Percentiles rank a stretch among this genome's conserved stretches.
phyloP scores from a whole-genome alignment of 164 flowering plant species.

The Cinnamomum micranthum region DNA sequence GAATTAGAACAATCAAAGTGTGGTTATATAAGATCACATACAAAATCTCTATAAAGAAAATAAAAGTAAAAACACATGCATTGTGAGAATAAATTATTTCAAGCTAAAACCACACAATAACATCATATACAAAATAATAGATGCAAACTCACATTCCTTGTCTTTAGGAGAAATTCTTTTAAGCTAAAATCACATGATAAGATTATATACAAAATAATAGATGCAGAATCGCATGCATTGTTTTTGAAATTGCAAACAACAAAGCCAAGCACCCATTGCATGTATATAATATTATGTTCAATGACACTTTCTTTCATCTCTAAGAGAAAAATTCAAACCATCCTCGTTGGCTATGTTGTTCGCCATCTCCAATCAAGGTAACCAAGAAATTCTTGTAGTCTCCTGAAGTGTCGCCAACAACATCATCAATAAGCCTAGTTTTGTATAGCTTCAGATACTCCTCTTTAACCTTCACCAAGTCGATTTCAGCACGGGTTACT shows the following conservation, averaged over 20 bases:
- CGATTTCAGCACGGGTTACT: conserved; percentile 64
- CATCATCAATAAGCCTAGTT: conserved; percentile 45
- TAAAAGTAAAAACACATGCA: no score
- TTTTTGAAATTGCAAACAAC: neutral
- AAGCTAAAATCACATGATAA: neutral
- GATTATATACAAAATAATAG: neutral
- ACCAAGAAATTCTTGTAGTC: conserved; percentile 63
- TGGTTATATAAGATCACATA: no score
- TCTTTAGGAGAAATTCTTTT: no score
- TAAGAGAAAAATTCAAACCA: neutral
- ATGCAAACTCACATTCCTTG: neutral
- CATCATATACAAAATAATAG: neutral
- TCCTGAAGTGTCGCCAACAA: conserved; percentile 73
- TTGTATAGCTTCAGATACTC: conserved; percentile 43
- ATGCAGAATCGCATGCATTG: neutral
- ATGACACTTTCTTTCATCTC: neutral
- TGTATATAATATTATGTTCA: neutral
- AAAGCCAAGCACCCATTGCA: neutral
- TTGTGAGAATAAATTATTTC: no score
- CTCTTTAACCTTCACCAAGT: conserved; percentile 55
- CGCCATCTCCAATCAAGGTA: conserved; percentile 58
- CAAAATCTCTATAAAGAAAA: neutral
- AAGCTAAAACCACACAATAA: neutral
- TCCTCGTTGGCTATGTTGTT: neutral
- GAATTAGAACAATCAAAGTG: no score